Percentiles rank a stretch among this genome's conserved stretches.
phyloP scores from a whole-genome alignment of 176 grass and related monocot genomes.

The Dendrocalamus sinicus region DNA sequence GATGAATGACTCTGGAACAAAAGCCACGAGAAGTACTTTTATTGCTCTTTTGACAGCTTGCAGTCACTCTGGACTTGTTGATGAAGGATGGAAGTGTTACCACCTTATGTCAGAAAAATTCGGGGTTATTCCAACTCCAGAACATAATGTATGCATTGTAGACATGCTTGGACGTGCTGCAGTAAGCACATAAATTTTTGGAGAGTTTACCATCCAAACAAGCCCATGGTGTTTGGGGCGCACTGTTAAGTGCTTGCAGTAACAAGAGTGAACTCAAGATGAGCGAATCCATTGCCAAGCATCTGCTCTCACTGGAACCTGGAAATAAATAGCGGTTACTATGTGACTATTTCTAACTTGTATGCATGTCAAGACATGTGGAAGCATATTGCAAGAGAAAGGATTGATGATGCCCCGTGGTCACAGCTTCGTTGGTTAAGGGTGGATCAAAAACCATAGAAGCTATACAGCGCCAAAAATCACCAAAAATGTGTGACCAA shows the following conservation, averaged over 20 bases:
- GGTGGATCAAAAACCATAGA: not conserved
- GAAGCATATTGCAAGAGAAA: slow-evolving; percentile 60
- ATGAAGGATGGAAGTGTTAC: slow-evolving; percentile 78
- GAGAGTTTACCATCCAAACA: slow-evolving; percentile 48
- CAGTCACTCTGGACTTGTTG: slow-evolving; percentile 70
- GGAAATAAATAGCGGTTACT: slow-evolving; percentile 70
- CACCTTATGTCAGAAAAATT: slow-evolving; percentile 70
- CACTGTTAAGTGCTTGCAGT: slow-evolving; percentile 69
- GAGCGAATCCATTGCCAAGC: slow-evolving; percentile 59
- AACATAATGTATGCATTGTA: slow-evolving; percentile 78
- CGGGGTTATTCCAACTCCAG: slow-evolving; percentile 58
- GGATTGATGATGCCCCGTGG: slow-evolving; percentile 59
- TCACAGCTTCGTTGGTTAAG: slow-evolving; percentile 55
- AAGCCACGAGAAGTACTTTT: slow-evolving; percentile 79
- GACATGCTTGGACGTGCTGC: slow-evolving; percentile 79
- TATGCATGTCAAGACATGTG: slow-evolving; percentile 67
- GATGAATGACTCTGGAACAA: slow-evolving; percentile 63
- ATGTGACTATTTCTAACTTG: slow-evolving; percentile 86
- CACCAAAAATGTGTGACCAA: not conserved
- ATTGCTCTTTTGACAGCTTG: slow-evolving; percentile 84
- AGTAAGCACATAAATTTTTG: slow-evolving; percentile 66
- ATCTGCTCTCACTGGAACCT: slow-evolving; percentile 66
- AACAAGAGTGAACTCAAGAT: slow-evolving; percentile 52
- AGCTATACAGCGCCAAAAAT: not conserved
- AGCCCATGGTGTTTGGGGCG: slow-evolving; percentile 76